Percentiles rank a stretch among this genome's conserved stretches.
These are phyloP conservation scores for Myriosclerotinia curreyana DNA, from an alignment of 2,329 filamentous ascomycete genomes.

Conservation along the genomic window DNA sequence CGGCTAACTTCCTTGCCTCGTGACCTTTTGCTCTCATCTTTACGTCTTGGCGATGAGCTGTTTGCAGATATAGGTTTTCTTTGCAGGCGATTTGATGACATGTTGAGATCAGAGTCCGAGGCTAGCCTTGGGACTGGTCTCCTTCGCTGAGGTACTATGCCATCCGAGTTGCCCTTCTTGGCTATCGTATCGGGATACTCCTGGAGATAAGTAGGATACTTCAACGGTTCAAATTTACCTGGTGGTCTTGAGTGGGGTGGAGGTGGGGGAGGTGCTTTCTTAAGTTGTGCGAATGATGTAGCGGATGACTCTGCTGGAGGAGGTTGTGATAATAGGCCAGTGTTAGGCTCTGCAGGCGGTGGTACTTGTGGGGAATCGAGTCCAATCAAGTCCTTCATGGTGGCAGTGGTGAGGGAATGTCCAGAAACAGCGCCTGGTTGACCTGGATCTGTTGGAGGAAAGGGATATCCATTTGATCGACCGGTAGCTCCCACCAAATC, in stretches of 20 bases:
- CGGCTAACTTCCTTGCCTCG: slow-evolving; percentile 30
- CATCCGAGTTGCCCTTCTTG: slow-evolving; percentile 32
- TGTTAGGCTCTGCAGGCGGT: slow-evolving; percentile 25
- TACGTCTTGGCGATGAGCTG: slow-evolving; percentile 38
- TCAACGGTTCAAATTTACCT: slow-evolving; percentile 42
- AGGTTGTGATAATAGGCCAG: slow-evolving; percentile 27
- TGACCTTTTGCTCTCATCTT: slow-evolving; percentile 30
- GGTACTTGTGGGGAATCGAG: slow-evolving; percentile 28
- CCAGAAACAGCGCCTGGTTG: slow-evolving; percentile 35
- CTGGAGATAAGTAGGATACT: slow-evolving; percentile 41
- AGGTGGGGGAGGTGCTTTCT: slow-evolving; percentile 37
- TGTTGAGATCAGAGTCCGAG: slow-evolving; percentile 19
- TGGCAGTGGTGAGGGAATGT: slow-evolving; percentile 31
- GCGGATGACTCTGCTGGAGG: neutral
- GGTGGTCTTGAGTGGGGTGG: slow-evolving; percentile 31
- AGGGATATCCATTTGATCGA: slow-evolving; percentile 37
- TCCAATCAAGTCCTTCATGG: slow-evolving; percentile 34
- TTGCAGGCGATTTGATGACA: slow-evolving; percentile 26
- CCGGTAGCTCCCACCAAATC: slow-evolving; percentile 28
- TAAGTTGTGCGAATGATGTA: slow-evolving; percentile 11
- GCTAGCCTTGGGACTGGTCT: slow-evolving; percentile 28
- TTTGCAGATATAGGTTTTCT: slow-evolving; percentile 40
- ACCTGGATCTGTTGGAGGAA: slow-evolving; percentile 35
- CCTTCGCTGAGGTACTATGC: slow-evolving; percentile 36
- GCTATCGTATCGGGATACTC: slow-evolving; percentile 40